A percentile compares a stretch with the other conserved stretches of the same genome.
These are phyloP conservation scores for Plasmodium chabaudi DNA, from an alignment of 169 alveolate species.

Conservation along the genomic window DNA sequence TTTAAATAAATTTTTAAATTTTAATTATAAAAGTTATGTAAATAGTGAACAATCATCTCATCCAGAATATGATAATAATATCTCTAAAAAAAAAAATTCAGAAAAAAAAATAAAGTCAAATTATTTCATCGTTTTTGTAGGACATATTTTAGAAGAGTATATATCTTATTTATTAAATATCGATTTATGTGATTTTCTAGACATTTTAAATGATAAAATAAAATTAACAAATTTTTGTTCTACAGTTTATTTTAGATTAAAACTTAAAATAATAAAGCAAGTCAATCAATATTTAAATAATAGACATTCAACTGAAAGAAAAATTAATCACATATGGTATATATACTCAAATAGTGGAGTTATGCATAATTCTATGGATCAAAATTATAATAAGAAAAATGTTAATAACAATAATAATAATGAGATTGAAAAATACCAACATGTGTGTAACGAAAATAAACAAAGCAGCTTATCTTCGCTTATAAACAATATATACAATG, in stretches of 20 bases:
- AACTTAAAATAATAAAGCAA: conserved; percentile 48
- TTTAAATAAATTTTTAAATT: conserved; percentile 13
- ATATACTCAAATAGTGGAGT: conserved; percentile 51
- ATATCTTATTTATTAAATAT: conserved; percentile 55
- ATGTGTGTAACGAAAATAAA: not conserved
- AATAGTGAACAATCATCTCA: conserved; percentile 32
- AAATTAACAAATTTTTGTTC: conserved; percentile 55
- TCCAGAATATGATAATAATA: not conserved
- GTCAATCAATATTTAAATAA: conserved; percentile 26
- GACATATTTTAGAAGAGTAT: conserved; percentile 71
- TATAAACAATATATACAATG: conserved; percentile 55
- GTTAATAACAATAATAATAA: not conserved
- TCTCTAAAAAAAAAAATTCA: not conserved
- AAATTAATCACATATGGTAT: conserved; percentile 15
- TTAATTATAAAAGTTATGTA: conserved; percentile 19
- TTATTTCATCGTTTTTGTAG: conserved; percentile 66
- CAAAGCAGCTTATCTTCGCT: not conserved
- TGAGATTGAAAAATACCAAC: not conserved
- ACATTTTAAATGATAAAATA: conserved; percentile 34
- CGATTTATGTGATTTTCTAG: conserved; percentile 21
- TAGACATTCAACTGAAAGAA: not conserved
- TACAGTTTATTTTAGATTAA: conserved; percentile 48
- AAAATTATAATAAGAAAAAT: not conserved
- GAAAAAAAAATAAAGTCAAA: conserved; percentile 1
- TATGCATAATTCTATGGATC: conserved; percentile 10